A percentile compares a stretch with the other conserved stretches of the same genome.
phyloP scores from a whole-genome alignment of 1,139 yeast genomes.

The Pichia sp. region DNA sequence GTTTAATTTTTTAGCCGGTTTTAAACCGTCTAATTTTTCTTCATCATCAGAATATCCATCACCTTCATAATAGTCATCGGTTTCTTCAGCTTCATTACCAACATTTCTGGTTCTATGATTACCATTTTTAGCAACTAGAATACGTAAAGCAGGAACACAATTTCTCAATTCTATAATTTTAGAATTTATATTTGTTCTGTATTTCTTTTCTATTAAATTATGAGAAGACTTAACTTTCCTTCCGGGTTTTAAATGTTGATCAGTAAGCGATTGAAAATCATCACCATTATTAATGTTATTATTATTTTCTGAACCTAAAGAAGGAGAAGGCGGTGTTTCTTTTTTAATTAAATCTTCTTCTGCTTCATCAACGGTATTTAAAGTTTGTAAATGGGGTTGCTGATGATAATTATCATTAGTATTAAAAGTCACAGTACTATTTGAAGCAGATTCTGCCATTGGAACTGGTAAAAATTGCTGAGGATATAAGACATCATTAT shows the following conservation, averaged over 20 bases:
- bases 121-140: constrained; percentile 33
- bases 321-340: constrained; percentile 5
- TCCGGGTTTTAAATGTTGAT: constrained; percentile 13
- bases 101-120: constrained; percentile 25
- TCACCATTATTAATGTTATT: no score
- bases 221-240: constrained; percentile 56
- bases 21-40: constrained; percentile 46
- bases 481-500: constrained; percentile 17
- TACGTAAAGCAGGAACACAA: constrained; percentile 63
- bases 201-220: constrained; percentile 74
- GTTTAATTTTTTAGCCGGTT: constrained; percentile 56
- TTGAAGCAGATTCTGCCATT: constrained; percentile 28
- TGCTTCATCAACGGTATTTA: constrained; percentile 20
- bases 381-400: constrained; percentile 12
- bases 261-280: no score
- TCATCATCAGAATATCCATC: constrained; percentile 40
- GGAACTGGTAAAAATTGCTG: constrained; percentile 21
- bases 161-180: constrained; percentile 67
- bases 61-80: constrained; percentile 35
- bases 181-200: constrained; percentile 69
- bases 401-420: constrained; percentile 14
- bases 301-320: background rate
- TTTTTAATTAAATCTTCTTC: constrained; percentile 16
- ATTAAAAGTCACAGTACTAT: constrained; percentile 25
- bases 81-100: constrained; percentile 24